Conservation (phyloP, 805 yeast genomes). For the Starmerella bombicola region DNA sequence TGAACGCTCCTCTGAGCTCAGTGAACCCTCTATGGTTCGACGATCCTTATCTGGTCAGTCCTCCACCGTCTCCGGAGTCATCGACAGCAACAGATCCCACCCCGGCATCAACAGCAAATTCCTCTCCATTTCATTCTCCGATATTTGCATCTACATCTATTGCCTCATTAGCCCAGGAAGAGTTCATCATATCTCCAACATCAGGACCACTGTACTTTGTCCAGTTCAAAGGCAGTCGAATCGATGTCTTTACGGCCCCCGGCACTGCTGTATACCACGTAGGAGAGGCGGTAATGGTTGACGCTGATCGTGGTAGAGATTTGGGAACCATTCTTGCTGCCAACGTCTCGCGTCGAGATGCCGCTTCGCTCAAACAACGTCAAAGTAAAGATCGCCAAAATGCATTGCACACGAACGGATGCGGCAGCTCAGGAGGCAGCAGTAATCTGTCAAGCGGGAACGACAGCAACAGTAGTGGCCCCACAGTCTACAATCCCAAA, state of each 20-base stretch:
- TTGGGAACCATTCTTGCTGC: conserved; percentile 53
- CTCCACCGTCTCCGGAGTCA: conserved; percentile 10
- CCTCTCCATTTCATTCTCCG: conserved; percentile 6
- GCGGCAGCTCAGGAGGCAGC: conserved; percentile 13
- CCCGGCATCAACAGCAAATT: conserved; percentile 6
- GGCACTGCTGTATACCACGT: conserved; percentile 29
- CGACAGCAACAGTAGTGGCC: conserved; percentile 22
- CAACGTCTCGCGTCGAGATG: conserved; percentile 51
- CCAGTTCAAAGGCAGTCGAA: conserved; percentile 65
- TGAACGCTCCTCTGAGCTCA: too few species aligned
- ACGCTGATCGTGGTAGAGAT: conserved; percentile 73
- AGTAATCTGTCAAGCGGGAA: background rate
- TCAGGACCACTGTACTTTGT: conserved; percentile 42
- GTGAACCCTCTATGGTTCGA: conserved; percentile 11
- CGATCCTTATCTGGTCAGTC: conserved; percentile 14
- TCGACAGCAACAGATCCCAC: background rate
- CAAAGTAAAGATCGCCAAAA: conserved; percentile 59
- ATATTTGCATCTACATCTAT: conserved; percentile 3
- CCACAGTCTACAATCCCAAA: conserved; percentile 54
- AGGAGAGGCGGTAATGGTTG: conserved; percentile 67
- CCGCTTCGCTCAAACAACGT: conserved; percentile 49
- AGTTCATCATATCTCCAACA: conserved; percentile 14
- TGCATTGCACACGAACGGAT: conserved; percentile 30
- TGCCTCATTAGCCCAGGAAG: conserved; percentile 5
- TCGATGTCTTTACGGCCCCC: conserved; percentile 63